Evolutionary conservation across 1,139 yeast species (phyloP), one percentile per base, ranked within the genome.

Genomic region (Pneumocystis sp.): DNA sequence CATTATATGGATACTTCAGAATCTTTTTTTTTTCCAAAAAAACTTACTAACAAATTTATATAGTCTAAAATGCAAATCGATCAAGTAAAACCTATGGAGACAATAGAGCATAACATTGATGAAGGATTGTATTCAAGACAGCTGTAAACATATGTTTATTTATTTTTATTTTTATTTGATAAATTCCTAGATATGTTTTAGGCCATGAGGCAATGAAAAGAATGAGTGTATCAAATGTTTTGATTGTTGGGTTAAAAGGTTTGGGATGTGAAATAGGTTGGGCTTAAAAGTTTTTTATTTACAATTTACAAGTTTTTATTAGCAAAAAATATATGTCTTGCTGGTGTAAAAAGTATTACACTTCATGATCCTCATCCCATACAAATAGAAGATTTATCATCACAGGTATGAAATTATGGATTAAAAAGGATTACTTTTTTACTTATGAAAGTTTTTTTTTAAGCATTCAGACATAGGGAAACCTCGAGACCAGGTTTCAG

Each of bases 131-230:
- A 93, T 80, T 90, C 97, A 63, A 89, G 98, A 76, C 98, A 93
- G 78, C 82, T 93, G 75, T 76, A 73, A 39, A 69, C 61, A 17
- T 31, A n/a, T 40, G 15, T 17, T 19, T 15, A 61, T 73, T 70
- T 59, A 66, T 69, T n/a, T 72, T 72, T 57, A 68, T 64, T 25
- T 65, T 44, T 19, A 29, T 8, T 61, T 56, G 15, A 44, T n/a
- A 34, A 5, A 31, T 39, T 17, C 8, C 57, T 10, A 70, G 70
- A 29, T 89, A 90, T 72, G 97, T 90, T 66, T 78, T 90, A 71
- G 97, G 97, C 67, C 88, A 89, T 73, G 98, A 93, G 71, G 99
- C 99, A 65, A 93, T 93, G 99, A 80, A 91, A 72, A 88, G 89
- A 76, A 89, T 93, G 97, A 96, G 93, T 73, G 81, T 83, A 70